Base-by-base conservation (phyloP, 495 filamentous ascomycete genomes). In the Penicillium cataractarum region DNA sequence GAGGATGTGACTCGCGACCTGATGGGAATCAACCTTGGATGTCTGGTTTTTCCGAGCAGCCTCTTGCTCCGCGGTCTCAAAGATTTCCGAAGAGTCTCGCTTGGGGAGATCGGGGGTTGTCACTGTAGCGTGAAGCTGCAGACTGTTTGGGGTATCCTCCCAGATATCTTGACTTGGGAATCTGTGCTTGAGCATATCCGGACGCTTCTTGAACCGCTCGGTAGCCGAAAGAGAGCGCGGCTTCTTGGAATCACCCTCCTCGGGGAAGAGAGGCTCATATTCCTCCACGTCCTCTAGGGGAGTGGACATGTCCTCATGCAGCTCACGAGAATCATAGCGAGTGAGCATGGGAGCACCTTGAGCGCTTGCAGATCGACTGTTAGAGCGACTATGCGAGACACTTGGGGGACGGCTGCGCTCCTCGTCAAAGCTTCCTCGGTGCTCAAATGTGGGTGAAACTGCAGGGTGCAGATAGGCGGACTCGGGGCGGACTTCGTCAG, bases 141-240 rank as follows among this genome's bases (percentile, higher is more conserved):
- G 80, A 77, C 91, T 94, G 76, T 89, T 91, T 4, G 95, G 95
- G 0, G 93, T 90, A 75, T 99, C 95, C 73, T 99, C 95, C 95
- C 95, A 99, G 39, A 97, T 85, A 71, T 99, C 95, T 64, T 90
- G 87, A 72, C 92, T 97, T 0, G 95, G 95, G 77, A 99, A 99
- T 50, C 89, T 86, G 52, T 91, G 90, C 70, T 86, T 84, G 61
- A 84, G 78, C 35, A 81, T 66, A 48, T 87, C 85, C 0, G 89
- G 86, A 37, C 87, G 84, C 40, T 80, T 69, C 71, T 87, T 90
- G 57, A 87, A 79, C 42, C 85, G 83, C 51, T 90, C 86, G 6
- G 83, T 80, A 24, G 83, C 80, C 10, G 86, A 81, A 46, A 82
- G 65, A 19, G 87, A 78, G 32, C 83, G 76, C 48, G 82, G 79